Evolutionary conservation across 108 stramenopile genomes (phyloP), one percentile per base, ranked within the genome.

Genomic region (Cyclotella sp.): DNA sequence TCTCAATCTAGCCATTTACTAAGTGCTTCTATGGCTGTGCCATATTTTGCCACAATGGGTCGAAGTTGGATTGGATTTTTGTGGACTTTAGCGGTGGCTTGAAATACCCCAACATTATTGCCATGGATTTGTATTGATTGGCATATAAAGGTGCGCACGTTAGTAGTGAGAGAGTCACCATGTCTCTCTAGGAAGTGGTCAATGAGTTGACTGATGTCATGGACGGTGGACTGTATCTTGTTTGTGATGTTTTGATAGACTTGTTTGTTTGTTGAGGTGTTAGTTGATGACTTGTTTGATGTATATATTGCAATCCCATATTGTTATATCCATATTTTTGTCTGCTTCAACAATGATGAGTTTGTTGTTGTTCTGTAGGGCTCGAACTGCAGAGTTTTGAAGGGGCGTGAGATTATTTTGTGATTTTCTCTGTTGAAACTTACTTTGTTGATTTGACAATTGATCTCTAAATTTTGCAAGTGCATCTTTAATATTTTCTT

Each of bases 81-180:
- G 63, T 64, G 63, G 19, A 64, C 63, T 64, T 64, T 64, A 13
- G 44, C 19, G 7, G 63, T 64, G 44, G 63, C 63, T 22, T 43
- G 41, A 21, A 64, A 64, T 6, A 1, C 0, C 4, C 43, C 63
- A 3, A 64, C 22, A 3, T 21, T 19, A 26, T 44, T 13, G 18
- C 43, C 44, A 21, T 64, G 24, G 41, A 22, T 45, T 12, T 45
- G 43, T 9, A 3, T 0, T 9, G 7, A 9, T 2, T 43, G 22
- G 9, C 19, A 0, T 22, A 64, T 7, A 43, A 64, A 64, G 44
- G 63, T 64, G 9, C 22, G 42, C 3, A 45, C 63, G 22, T 11
- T 1, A 2, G 5, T 16, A 9, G 13, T 0, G 0, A 64, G 63
- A 8, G 18, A 2, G 21, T 26, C 43, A 1, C 19, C 24, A 43